These are phyloP conservation scores for Cylindrodendrum hubeiense DNA, from an alignment of 2,329 filamentous ascomycete species.

Conservation along the genomic window DNA sequence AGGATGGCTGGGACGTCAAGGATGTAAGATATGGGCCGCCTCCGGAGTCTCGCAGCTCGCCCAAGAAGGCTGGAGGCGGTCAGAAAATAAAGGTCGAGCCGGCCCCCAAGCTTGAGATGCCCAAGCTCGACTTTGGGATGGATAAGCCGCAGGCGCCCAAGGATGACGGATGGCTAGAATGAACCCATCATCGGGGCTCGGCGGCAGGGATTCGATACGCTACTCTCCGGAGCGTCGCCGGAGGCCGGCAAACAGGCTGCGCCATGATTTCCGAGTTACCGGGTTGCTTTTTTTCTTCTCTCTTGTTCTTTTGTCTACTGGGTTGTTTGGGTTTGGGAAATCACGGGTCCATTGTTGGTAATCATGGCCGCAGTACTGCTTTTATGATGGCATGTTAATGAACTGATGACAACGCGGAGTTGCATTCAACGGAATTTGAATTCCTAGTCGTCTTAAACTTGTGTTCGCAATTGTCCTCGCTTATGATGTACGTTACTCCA, in stretches of 20 bases:
- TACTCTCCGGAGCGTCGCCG: slow-evolving; percentile 5
- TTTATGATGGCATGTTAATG: slow-evolving; percentile 54
- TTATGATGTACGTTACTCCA: neutral
- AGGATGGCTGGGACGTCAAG: slow-evolving; percentile 88
- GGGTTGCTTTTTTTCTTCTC: slow-evolving; percentile 35
- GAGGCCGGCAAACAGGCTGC: slow-evolving; percentile 19
- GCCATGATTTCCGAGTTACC: slow-evolving; percentile 23
- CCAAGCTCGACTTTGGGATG: slow-evolving; percentile 64
- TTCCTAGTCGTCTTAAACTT: slow-evolving; percentile 17
- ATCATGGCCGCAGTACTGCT: slow-evolving; percentile 43
- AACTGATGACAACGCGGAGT: slow-evolving; percentile 52
- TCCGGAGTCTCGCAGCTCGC: slow-evolving; percentile 46
- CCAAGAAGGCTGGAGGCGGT: slow-evolving; percentile 49
- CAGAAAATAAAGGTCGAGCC: slow-evolving; percentile 66
- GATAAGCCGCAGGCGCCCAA: slow-evolving; percentile 47
- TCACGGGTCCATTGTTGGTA: slow-evolving; percentile 44
- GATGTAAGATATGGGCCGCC: slow-evolving; percentile 81
- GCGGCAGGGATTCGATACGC: slow-evolving; percentile 9
- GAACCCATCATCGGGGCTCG: slow-evolving; percentile 6
- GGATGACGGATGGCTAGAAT: slow-evolving; percentile 49
- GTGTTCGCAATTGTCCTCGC: neutral
- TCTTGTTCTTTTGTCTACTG: slow-evolving; percentile 38
- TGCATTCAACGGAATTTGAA: slow-evolving; percentile 31
- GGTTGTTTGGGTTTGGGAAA: slow-evolving; percentile 38
- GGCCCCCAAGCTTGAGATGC: slow-evolving; percentile 72